Percentiles rank a stretch among this genome's conserved stretches.
Evolutionary conservation across 768 basidiomycete species (phyloP).

Genomic region (Daedalea quercina): DNA sequence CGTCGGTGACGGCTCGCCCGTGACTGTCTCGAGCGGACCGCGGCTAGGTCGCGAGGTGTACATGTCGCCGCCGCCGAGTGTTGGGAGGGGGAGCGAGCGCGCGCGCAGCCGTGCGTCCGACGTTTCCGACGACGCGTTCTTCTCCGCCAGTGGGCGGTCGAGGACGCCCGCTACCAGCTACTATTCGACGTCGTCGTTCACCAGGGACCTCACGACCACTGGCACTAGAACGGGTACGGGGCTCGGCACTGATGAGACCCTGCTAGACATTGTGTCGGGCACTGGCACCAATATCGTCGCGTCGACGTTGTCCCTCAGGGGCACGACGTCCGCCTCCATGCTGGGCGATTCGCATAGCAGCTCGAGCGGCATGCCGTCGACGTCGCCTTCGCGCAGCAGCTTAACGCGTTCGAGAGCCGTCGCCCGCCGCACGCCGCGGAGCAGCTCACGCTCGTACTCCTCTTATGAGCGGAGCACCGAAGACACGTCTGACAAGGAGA

Average conservation of each 20-base stretch:
- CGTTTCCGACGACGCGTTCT: constrained; percentile 41
- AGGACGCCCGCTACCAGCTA: constrained; percentile 28
- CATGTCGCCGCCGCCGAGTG: constrained; percentile 40
- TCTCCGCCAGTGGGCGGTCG: constrained; percentile 27
- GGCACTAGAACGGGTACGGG: constrained; percentile 21
- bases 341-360: constrained; percentile 45
- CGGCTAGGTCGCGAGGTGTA: constrained; percentile 34
- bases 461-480: constrained; percentile 32
- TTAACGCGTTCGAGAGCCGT: constrained; percentile 56
- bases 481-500: constrained; percentile 55
- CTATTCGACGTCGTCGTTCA: constrained; percentile 29
- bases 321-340: constrained; percentile 48
- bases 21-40: constrained; percentile 67
- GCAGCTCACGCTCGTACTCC: constrained; percentile 35
- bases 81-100: constrained; percentile 22
- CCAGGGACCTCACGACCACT: constrained; percentile 19
- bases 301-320: constrained; percentile 45
- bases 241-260: constrained; percentile 31
- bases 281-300: constrained; percentile 40
- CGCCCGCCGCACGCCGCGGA: constrained; percentile 40
- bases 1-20: constrained; percentile 51
- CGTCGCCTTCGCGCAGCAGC: constrained; percentile 42
- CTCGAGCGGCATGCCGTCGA: constrained; percentile 25
- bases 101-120: constrained; percentile 21
- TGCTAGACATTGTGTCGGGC: constrained; percentile 31